Percentiles rank a stretch among this genome's conserved stretches.
These are phyloP conservation scores for Gentiana macrophylla DNA, from an alignment of 257 asterid species.

Conservation along the genomic window DNA sequence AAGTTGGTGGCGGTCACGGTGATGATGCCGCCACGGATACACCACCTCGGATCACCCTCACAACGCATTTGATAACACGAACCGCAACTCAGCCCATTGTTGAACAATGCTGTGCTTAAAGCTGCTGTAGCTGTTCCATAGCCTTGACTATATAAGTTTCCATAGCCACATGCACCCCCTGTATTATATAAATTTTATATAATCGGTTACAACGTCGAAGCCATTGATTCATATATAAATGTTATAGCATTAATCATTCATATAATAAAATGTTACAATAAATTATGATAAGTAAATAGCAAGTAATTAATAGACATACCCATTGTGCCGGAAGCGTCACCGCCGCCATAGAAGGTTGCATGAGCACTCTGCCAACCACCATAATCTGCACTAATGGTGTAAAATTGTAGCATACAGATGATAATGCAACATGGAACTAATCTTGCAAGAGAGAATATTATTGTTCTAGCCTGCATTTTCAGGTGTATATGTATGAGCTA, in stretches of 20 bases:
- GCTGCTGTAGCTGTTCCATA: conserved; percentile 54
- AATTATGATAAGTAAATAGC: too few relatives aligned
- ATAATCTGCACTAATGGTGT: not conserved
- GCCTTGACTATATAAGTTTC: conserved; percentile 44
- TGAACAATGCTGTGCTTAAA: conserved; percentile 33
- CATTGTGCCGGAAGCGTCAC: conserved; percentile 60
- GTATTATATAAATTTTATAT: not conserved
- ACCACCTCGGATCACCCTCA: conserved; percentile 23
- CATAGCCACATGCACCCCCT: conserved; percentile 67
- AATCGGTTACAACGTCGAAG: too few relatives aligned
- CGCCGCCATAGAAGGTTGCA: conserved; percentile 63
- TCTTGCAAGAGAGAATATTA: too few relatives aligned
- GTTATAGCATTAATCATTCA: not conserved
- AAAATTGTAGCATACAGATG: too few relatives aligned
- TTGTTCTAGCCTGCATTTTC: too few relatives aligned
- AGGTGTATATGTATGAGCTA: too few relatives aligned
- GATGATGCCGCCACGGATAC: conserved; percentile 21
- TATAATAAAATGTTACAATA: not conserved
- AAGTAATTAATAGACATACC: conserved; percentile 18
- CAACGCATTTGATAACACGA: conserved; percentile 40
- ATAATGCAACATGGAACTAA: too few relatives aligned
- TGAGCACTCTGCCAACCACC: conserved; percentile 42
- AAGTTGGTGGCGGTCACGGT: conserved; percentile 49
- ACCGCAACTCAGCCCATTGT: conserved; percentile 48
- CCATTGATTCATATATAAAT: not conserved